These are phyloP conservation scores for Populus hybrid DNA, from an alignment of 441 rosid species.

Conservation along the genomic window DNA sequence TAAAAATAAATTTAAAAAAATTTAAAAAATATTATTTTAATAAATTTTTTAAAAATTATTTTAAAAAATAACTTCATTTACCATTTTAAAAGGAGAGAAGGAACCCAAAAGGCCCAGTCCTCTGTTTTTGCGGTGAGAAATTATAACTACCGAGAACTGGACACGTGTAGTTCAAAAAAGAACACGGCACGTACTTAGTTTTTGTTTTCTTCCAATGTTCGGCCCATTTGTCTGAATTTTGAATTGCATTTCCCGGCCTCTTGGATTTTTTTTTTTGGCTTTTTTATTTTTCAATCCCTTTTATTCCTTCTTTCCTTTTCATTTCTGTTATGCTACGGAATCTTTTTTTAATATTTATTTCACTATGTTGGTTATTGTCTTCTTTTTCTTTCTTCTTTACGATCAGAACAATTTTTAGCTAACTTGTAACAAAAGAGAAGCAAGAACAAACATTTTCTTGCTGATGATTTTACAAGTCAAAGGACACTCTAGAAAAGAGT, in stretches of 20 bases:
- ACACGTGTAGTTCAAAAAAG: background rate
- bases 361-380: no score
- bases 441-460: background rate
- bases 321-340: background rate
- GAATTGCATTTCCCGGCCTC: background rate
- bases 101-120: background rate
- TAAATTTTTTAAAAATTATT: no score
- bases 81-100: background rate
- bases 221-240: background rate
- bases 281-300: no score
- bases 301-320: background rate
- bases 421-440: background rate
- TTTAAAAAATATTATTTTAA: no score
- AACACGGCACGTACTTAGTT: constrained; percentile 20
- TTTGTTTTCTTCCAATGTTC: constrained; percentile 13
- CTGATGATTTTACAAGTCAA: background rate
- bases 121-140: background rate
- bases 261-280: background rate
- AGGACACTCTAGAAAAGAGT: background rate
- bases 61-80: no score
- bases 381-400: no score
- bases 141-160: background rate
- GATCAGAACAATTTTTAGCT: background rate
- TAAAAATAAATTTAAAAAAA: no score
- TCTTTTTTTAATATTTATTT: no score